Conservation (phyloP, 768 basidiomycete genomes). For the Rhodotorula kratochvilovae region DNA sequence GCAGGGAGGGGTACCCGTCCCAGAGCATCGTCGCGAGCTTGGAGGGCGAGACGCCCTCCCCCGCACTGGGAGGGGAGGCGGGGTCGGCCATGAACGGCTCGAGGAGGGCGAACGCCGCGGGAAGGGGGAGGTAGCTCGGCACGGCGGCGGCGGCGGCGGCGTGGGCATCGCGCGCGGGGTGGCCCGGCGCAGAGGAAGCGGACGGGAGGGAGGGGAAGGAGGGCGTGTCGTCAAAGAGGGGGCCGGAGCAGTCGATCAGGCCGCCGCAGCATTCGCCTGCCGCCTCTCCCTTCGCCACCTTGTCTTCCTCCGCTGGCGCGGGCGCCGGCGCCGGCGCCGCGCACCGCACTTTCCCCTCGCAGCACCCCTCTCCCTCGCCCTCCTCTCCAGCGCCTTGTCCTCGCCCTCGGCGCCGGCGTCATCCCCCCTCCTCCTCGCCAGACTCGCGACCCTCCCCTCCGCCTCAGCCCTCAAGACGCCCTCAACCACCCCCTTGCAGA, state of each 20-base stretch:
- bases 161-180: neutral
- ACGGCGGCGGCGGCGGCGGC: neutral
- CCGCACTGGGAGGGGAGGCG: too few relatives aligned
- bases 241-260: constrained; percentile 1
- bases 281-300: neutral
- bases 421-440: neutral
- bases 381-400: too few relatives aligned
- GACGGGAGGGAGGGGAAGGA: neutral
- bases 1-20: neutral
- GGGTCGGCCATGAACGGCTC: neutral
- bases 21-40: neutral
- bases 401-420: too few relatives aligned
- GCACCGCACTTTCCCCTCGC: neutral
- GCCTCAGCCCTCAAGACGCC: neutral
- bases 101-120: neutral
- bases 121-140: neutral
- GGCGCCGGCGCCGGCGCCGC: neutral
- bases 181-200: neutral
- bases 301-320: neutral
- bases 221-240: constrained; percentile 1
- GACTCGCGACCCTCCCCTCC: neutral
- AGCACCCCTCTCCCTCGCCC: neutral
- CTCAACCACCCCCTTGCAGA: neutral
- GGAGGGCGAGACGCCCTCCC: neutral
- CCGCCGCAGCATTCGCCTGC: constrained; percentile 3